phyloP scores from a whole-genome alignment of 75 land plant genomes.

The Azolla pinnata region DNA sequence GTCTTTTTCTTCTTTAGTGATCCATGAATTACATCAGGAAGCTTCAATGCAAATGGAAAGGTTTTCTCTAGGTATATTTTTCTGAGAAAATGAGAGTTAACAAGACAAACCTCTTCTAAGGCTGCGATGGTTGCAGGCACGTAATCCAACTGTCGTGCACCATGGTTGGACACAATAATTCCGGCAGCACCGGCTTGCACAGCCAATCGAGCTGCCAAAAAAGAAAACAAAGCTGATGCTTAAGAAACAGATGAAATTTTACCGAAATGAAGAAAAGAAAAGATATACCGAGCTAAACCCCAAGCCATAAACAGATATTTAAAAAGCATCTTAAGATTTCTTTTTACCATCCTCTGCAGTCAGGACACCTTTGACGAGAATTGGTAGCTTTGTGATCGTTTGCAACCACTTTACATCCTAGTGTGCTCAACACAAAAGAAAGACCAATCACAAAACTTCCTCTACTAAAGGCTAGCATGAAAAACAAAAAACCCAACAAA shows the following conservation, averaged over 20 bases:
- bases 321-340: too few species aligned
- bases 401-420: constrained; percentile 97
- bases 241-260: too few species aligned
- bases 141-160: constrained; percentile 43
- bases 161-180: constrained; percentile 54
- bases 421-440: not conserved
- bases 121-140: constrained; percentile 39
- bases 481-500: too few species aligned
- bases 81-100: too few species aligned
- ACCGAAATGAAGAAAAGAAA: not conserved
- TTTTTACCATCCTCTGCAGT: constrained; percentile 90
- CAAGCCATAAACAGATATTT: too few species aligned
- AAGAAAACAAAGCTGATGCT: not conserved
- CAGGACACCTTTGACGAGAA: constrained; percentile 76
- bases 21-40: not conserved
- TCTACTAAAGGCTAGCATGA: too few species aligned
- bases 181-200: constrained; percentile 42
- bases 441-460: not conserved
- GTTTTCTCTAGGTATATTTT: too few species aligned
- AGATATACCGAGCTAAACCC: constrained; percentile 2
- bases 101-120: constrained; percentile 64
- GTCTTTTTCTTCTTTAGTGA: too few species aligned
- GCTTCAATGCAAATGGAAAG: too few species aligned
- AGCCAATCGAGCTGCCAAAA: constrained; percentile 32
- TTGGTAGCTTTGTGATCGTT: constrained; percentile 74